phyloP scores from a whole-genome alignment of 164 flowering plant species.

The Magnolia changhungtana region DNA sequence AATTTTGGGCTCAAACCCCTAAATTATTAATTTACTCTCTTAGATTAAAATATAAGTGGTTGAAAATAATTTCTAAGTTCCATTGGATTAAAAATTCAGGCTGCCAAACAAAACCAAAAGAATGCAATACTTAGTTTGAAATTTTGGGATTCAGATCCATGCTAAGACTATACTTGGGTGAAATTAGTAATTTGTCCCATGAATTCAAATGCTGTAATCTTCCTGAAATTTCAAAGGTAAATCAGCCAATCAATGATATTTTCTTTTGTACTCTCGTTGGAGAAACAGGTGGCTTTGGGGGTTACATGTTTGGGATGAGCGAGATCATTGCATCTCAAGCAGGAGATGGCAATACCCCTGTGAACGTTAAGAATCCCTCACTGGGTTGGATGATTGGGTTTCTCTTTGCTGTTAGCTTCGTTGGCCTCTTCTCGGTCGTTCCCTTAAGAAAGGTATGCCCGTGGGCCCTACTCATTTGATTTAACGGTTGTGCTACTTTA shows the following conservation, averaged over 20 bases:
- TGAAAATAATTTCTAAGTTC: no score
- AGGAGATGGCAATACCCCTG: slow-evolving; percentile 11
- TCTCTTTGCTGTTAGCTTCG: slow-evolving; percentile 51
- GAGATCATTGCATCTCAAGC: slow-evolving; percentile 29
- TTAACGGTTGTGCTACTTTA: background rate
- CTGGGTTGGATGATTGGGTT: slow-evolving; percentile 58
- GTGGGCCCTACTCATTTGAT: background rate
- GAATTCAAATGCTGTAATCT: no score
- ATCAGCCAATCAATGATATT: background rate
- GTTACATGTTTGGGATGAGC: slow-evolving; percentile 54
- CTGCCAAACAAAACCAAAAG: no score
- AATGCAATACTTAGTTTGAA: no score
- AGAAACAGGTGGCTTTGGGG: slow-evolving; percentile 53
- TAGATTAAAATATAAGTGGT: no score
- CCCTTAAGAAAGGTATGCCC: slow-evolving; percentile 53
- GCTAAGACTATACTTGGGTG: no score
- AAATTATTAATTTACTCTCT: no score
- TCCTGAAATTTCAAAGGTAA: background rate
- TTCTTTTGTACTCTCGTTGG: background rate
- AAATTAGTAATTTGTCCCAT: no score
- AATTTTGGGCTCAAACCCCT: no score
- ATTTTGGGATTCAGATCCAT: no score
- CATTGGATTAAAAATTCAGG: no score
- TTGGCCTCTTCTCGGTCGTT: slow-evolving; percentile 55
- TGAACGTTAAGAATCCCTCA: slow-evolving; percentile 31